These are phyloP conservation scores for Fusarium sp. DNA, from an alignment of 2,329 filamentous ascomycete genomes.

Conservation along the genomic window DNA sequence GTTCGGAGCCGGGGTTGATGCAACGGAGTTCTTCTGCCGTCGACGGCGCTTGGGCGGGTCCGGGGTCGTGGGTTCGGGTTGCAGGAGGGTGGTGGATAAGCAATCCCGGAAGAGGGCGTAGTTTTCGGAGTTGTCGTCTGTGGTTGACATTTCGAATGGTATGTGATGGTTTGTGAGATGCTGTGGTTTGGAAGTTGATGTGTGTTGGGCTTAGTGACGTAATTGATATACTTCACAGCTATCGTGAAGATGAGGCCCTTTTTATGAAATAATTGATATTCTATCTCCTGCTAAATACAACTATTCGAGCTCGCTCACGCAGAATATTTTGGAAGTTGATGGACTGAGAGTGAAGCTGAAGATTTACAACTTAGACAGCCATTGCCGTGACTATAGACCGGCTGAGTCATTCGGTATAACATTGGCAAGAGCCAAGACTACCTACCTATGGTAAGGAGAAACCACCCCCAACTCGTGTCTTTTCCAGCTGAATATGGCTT, in stretches of 20 bases:
- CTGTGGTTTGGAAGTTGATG: slow-evolving; percentile 1
- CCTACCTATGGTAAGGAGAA: background rate
- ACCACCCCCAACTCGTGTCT: background rate
- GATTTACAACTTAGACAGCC: background rate
- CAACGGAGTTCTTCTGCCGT: slow-evolving; percentile 40
- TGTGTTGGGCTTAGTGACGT: slow-evolving; percentile 27
- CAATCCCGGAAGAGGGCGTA: slow-evolving; percentile 77
- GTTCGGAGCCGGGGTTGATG: slow-evolving; percentile 26
- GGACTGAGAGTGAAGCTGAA: slow-evolving; percentile 11
- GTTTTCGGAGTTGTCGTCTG: slow-evolving; percentile 45
- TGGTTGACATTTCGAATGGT: slow-evolving; percentile 30
- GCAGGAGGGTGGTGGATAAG: slow-evolving; percentile 75
- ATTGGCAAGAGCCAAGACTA: slow-evolving; percentile 7
- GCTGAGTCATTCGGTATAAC: slow-evolving; percentile 39
- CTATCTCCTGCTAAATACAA: background rate
- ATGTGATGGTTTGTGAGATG: background rate
- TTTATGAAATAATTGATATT: background rate
- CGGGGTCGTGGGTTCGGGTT: slow-evolving; percentile 61
- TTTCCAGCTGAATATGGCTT: no score
- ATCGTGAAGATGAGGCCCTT: background rate
- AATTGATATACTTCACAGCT: slow-evolving; percentile 22
- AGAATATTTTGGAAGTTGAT: slow-evolving; percentile 31
- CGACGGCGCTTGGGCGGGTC: slow-evolving; percentile 59
- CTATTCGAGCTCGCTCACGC: no score
- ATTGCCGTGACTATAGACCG: slow-evolving; percentile 6